Percentiles rank a stretch among this genome's conserved stretches.
Conservation (phyloP, 495 filamentous ascomycete genomes). For the Geoglossum glabrum region DNA sequence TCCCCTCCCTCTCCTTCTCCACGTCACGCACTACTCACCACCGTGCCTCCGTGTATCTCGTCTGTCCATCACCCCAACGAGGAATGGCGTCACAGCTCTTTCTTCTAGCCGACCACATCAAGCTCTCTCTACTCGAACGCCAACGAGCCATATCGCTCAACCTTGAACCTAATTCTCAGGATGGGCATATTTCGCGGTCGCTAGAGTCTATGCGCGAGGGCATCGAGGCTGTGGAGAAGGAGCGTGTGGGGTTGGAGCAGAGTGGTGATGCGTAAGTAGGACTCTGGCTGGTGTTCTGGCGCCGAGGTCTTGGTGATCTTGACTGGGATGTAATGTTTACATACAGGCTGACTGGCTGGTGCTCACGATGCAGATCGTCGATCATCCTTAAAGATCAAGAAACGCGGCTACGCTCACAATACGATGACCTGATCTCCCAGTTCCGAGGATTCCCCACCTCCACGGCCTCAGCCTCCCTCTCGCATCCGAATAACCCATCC, state of each 20-base stretch:
- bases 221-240: slow-evolving; percentile 51
- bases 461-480: slow-evolving; percentile 27
- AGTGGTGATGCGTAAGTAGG: slow-evolving; percentile 30
- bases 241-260: slow-evolving; percentile 39
- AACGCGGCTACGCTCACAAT: slow-evolving; percentile 26
- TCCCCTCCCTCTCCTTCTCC: not conserved
- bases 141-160: slow-evolving; percentile 41
- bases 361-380: slow-evolving; percentile 12
- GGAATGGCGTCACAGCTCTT: slow-evolving; percentile 35
- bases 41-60: not conserved
- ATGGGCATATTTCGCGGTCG: slow-evolving; percentile 75
- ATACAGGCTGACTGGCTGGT: slow-evolving; percentile 7
- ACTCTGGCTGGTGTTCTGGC: not conserved
- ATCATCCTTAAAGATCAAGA: slow-evolving; percentile 10
- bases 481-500: slow-evolving; percentile 44
- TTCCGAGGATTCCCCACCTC: slow-evolving; percentile 38
- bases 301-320: not conserved
- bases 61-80: slow-evolving; percentile 21
- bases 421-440: slow-evolving; percentile 36
- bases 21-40: not conserved
- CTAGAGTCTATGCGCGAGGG: slow-evolving; percentile 72
- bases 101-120: slow-evolving; percentile 60
- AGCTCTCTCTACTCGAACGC: slow-evolving; percentile 64
- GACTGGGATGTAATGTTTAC: not conserved
- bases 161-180: slow-evolving; percentile 39